Conservation (phyloP, 768 basidiomycete species). For the Trametes meyenii region DNA sequence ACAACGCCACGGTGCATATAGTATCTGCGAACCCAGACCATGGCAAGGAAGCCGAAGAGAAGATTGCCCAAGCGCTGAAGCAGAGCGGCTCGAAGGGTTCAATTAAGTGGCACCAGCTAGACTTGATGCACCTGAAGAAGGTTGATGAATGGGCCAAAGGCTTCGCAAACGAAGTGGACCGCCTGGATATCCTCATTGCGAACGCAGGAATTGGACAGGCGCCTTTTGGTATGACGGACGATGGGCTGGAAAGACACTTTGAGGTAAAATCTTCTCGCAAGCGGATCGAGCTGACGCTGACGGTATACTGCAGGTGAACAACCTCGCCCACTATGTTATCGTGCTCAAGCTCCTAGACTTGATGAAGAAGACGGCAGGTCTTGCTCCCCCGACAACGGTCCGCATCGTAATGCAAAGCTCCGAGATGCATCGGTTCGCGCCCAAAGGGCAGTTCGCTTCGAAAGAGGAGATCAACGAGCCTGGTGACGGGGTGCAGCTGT, state of each 20-base stretch:
- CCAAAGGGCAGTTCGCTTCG: conserved; percentile 24
- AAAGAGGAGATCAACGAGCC: conserved; percentile 34
- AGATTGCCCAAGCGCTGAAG: conserved; percentile 31
- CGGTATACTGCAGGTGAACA: conserved; percentile 31
- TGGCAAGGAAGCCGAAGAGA: conserved; percentile 30
- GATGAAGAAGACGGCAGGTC: conserved; percentile 32
- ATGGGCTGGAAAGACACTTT: conserved; percentile 34
- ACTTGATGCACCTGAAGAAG: conserved; percentile 29
- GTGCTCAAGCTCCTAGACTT: conserved; percentile 31
- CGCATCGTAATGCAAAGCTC: conserved; percentile 36
- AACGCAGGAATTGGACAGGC: conserved; percentile 36
- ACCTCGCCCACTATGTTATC: conserved; percentile 32
- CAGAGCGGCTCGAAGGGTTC: conserved; percentile 27
- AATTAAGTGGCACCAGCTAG: conserved; percentile 29
- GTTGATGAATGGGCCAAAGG: conserved; percentile 30
- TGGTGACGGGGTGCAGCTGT: conserved; percentile 29
- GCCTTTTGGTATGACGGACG: conserved; percentile 30
- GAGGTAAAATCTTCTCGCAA: conserved; percentile 9
- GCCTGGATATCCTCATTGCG: conserved; percentile 33
- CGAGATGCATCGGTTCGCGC: conserved; percentile 32
- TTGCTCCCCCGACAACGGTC: conserved; percentile 27
- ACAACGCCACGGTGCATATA: conserved; percentile 33
- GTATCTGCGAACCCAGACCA: conserved; percentile 33
- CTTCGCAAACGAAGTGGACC: conserved; percentile 25
- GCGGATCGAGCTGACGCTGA: too few species aligned